These are phyloP conservation scores for Ascochyta lentis DNA, from an alignment of 2,329 filamentous ascomycete genomes.

Conservation along the genomic window DNA sequence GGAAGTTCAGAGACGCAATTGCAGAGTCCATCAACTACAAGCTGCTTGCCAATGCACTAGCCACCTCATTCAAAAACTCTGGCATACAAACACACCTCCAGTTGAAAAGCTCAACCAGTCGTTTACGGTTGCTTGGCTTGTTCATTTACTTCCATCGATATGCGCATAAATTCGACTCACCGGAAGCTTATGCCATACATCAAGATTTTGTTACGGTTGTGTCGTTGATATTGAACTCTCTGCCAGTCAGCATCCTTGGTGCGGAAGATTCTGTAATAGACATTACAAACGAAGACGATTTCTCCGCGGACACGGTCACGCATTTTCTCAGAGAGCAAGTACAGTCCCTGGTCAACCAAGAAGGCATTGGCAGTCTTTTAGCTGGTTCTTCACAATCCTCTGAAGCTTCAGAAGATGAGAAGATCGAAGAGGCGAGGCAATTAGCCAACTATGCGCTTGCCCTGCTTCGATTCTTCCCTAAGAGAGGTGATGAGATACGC, in stretches of 20 bases:
- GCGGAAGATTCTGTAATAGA: slow-evolving; percentile 48
- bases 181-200: slow-evolving; percentile 53
- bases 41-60: slow-evolving; percentile 46
- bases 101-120: slow-evolving; percentile 48
- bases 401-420: slow-evolving; percentile 45
- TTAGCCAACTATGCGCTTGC: slow-evolving; percentile 88
- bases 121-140: slow-evolving; percentile 65
- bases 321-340: slow-evolving; percentile 69
- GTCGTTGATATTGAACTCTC: slow-evolving; percentile 62
- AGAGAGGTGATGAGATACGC: slow-evolving; percentile 82
- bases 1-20: slow-evolving; percentile 46
- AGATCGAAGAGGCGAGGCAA: slow-evolving; percentile 68
- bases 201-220: slow-evolving; percentile 63
- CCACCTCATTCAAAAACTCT: slow-evolving; percentile 35
- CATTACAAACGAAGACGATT: slow-evolving; percentile 35
- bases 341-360: slow-evolving; percentile 73
- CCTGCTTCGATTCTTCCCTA: slow-evolving; percentile 83
- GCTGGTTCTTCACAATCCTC: slow-evolving; percentile 50
- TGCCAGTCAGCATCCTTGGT: slow-evolving; percentile 63
- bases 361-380: slow-evolving; percentile 72
- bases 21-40: slow-evolving; percentile 60
- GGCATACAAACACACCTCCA: slow-evolving; percentile 35
- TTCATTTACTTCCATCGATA: slow-evolving; percentile 65
- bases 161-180: slow-evolving; percentile 51
- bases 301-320: slow-evolving; percentile 41